Percentiles rank a stretch among this genome's conserved stretches.
Conservation (phyloP, 2,329 filamentous ascomycete genomes). For the Colletotrichum musae region DNA sequence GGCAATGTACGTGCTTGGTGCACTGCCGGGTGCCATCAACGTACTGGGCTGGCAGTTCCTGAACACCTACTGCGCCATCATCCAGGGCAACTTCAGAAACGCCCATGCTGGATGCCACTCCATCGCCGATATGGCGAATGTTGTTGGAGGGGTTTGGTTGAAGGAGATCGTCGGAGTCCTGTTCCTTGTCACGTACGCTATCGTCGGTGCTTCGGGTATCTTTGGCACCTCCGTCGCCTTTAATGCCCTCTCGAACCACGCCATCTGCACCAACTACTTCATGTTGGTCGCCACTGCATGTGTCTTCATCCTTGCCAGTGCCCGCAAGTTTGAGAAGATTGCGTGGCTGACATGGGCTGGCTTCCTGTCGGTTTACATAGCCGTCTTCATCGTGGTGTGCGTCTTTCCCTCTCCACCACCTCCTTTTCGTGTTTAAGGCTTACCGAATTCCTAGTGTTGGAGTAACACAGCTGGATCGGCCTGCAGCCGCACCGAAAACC, state of each 20-base stretch:
- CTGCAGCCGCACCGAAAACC: conserved; percentile 71
- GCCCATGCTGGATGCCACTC: conserved; percentile 56
- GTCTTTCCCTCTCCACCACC: conserved; percentile 33
- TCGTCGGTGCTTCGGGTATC: conserved; percentile 70
- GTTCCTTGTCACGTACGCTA: conserved; percentile 71
- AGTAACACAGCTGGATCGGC: conserved; percentile 70
- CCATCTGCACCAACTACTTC: conserved; percentile 72
- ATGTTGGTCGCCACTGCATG: conserved; percentile 66
- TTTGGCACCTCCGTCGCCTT: conserved; percentile 71
- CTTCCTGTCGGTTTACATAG: conserved; percentile 70
- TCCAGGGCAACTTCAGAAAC: conserved; percentile 58
- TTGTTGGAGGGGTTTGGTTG: conserved; percentile 66
- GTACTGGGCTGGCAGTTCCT: conserved; percentile 58
- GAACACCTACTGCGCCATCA: conserved; percentile 57
- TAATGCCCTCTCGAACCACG: conserved; percentile 72
- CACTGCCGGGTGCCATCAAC: conserved; percentile 58
- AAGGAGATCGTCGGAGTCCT: conserved; percentile 68
- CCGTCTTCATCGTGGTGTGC: conserved; percentile 70
- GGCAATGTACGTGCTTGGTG: conserved; percentile 58
- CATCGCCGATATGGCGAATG: conserved; percentile 69
- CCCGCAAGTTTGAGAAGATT: conserved; percentile 73
- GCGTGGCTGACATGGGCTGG: conserved; percentile 75
- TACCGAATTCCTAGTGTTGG: conserved; percentile 56
- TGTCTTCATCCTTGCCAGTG: conserved; percentile 64
- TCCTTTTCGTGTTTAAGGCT: neutral